Conservation (phyloP, 2,329 filamentous ascomycete genomes). For the Colletotrichum sp. region DNA sequence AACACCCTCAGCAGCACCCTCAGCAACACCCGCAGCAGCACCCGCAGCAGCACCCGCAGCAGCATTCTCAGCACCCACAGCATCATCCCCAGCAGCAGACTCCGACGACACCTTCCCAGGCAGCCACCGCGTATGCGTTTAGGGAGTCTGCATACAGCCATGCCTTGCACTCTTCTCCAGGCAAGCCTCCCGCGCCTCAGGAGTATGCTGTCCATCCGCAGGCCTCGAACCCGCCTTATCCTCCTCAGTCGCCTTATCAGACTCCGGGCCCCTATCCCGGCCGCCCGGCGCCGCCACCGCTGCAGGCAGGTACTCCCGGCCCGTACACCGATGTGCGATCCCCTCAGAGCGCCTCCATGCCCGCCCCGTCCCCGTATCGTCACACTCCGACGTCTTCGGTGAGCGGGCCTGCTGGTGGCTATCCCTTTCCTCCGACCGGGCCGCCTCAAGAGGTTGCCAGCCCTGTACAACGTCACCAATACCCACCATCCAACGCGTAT, state of each 20-base stretch:
- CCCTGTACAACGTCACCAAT: constrained; percentile 58
- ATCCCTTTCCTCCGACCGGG: constrained; percentile 55
- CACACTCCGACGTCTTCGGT: constrained; percentile 52
- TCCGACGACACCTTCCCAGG: constrained; percentile 37
- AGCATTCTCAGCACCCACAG: not conserved
- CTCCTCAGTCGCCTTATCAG: constrained; percentile 43
- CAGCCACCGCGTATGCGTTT: constrained; percentile 50
- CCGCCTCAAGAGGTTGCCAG: constrained; percentile 49
- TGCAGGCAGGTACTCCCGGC: constrained; percentile 43
- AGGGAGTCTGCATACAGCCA: constrained; percentile 47
- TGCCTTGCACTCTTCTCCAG: constrained; percentile 50
- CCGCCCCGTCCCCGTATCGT: constrained; percentile 54
- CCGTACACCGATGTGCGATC: constrained; percentile 55
- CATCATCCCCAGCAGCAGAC: constrained; percentile 22
- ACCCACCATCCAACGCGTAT: constrained; percentile 49
- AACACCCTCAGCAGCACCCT: constrained; percentile 23
- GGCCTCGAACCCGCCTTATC: constrained; percentile 35
- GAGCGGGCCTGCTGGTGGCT: constrained; percentile 46
- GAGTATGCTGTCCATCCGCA: constrained; percentile 43
- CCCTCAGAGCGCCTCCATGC: constrained; percentile 48
- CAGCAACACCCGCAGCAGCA: constrained; percentile 22
- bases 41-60: constrained; percentile 18
- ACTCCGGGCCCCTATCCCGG: constrained; percentile 46
- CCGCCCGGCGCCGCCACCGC: constrained; percentile 47
- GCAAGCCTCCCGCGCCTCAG: constrained; percentile 43